phyloP scores from a whole-genome alignment of 2,329 filamentous ascomycete genomes.

The Ascochyta pisi region DNA sequence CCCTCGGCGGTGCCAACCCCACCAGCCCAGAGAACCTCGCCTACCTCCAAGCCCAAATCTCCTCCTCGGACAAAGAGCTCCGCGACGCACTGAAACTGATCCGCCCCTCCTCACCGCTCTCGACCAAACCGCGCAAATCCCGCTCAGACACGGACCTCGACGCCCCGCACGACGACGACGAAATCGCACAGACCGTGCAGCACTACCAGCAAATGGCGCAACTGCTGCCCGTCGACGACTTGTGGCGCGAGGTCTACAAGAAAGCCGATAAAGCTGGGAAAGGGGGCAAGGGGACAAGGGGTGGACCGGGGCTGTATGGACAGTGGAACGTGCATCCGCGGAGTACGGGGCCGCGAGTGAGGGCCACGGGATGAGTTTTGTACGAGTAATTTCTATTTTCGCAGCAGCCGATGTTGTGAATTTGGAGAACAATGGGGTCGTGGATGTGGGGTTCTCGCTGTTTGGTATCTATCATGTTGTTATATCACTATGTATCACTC shows the following conservation, averaged over 20 bases:
- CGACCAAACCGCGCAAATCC: neutral
- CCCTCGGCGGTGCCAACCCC: conserved; percentile 56
- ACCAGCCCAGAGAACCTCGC: conserved; percentile 54
- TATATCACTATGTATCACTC: too few relatives aligned
- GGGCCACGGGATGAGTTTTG: neutral
- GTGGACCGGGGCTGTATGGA: conserved; percentile 1
- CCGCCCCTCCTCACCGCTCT: neutral
- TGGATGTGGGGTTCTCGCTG: too few relatives aligned
- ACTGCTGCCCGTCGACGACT: conserved; percentile 34
- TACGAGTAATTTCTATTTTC: too few relatives aligned
- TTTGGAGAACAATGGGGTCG: too few relatives aligned
- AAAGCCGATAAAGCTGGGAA: conserved; percentile 1
- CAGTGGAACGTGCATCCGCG: conserved; percentile 23
- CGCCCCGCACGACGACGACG: conserved; percentile 15
- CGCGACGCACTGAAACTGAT: conserved; percentile 70
- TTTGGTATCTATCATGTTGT: too few relatives aligned
- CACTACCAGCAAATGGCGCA: conserved; percentile 40
- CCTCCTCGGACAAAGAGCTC: conserved; percentile 75
- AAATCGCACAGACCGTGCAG: conserved; percentile 19
- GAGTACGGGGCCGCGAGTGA: conserved; percentile 14
- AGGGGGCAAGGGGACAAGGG: neutral
- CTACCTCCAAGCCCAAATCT: conserved; percentile 87
- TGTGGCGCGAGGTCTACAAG: conserved; percentile 29
- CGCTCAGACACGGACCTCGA: conserved; percentile 17
- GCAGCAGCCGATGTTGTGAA: too few relatives aligned